Conservation (phyloP, 192 early-diverging fungal species). For the Linderina pennispora region DNA sequence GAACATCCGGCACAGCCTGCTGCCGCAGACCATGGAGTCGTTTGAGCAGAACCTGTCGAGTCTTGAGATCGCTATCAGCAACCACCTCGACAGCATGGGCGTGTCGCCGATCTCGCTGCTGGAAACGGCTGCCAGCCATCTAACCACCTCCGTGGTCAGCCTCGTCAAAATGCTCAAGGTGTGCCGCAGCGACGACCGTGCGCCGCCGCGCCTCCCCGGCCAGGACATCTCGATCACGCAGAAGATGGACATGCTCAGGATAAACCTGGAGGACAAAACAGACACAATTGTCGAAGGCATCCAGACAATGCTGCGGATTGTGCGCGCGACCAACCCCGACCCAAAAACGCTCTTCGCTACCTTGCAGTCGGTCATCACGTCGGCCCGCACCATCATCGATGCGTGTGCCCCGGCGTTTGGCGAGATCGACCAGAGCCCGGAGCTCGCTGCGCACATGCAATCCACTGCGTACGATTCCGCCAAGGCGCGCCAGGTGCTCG, state of each 20-base stretch:
- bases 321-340: conserved; percentile 23
- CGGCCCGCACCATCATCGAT: conserved; percentile 25
- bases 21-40: conserved; percentile 5
- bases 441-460: neutral
- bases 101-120: conserved; percentile 63
- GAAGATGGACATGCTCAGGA: neutral
- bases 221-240: neutral
- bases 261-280: conserved; percentile 40
- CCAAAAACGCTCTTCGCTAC: conserved; percentile 35
- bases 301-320: conserved; percentile 38
- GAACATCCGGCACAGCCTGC: conserved; percentile 39
- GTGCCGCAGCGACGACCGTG: conserved; percentile 39
- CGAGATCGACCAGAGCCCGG: conserved; percentile 4
- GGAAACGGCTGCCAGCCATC: conserved; percentile 71
- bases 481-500: conserved; percentile 17
- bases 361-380: conserved; percentile 26
- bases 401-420: conserved; percentile 22
- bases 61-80: conserved; percentile 69
- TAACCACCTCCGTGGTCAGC: conserved; percentile 76
- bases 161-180: conserved; percentile 56
- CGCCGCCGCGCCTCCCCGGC: conserved; percentile 16
- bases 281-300: conserved; percentile 43
- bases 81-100: conserved; percentile 66
- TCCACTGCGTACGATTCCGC: conserved; percentile 20
- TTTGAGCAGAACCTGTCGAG: conserved; percentile 52